phyloP scores from a whole-genome alignment of 208 protist genomes.

The Crithidia expoeki region DNA sequence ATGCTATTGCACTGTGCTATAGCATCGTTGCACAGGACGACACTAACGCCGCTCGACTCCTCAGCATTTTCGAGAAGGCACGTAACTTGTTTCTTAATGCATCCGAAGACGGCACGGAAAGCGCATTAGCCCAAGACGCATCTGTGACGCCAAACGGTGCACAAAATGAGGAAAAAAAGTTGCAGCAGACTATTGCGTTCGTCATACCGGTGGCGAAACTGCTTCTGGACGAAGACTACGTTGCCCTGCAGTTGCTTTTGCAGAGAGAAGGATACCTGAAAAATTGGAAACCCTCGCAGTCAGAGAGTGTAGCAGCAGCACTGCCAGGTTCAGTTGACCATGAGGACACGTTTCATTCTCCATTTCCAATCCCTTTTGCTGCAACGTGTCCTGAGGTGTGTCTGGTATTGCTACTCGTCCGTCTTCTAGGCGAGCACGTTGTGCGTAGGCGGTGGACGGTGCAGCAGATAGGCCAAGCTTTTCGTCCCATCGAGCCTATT shows the following conservation, averaged over 20 bases:
- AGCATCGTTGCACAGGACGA: slow-evolving; percentile 18
- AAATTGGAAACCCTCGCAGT: no score
- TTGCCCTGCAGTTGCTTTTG: slow-evolving; percentile 7
- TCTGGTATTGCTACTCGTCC: slow-evolving; percentile 24
- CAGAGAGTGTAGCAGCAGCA: no score
- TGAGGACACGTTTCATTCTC: neutral
- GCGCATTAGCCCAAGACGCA: neutral
- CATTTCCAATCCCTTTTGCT: neutral
- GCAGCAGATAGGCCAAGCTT: slow-evolving; percentile 21
- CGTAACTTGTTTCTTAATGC: neutral
- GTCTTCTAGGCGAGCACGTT: slow-evolving; percentile 33
- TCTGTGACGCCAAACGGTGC: neutral
- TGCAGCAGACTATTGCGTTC: slow-evolving; percentile 1
- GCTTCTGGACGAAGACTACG: slow-evolving; percentile 22
- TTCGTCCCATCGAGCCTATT: slow-evolving; percentile 31
- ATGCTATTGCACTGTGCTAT: slow-evolving; percentile 29
- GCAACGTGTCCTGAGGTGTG: slow-evolving; percentile 3
- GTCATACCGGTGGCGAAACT: slow-evolving; percentile 5
- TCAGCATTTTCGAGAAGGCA: slow-evolving; percentile 2
- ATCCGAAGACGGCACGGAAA: neutral
- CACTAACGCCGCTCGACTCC: slow-evolving; percentile 5
- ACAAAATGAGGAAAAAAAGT: neutral
- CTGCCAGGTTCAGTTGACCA: neutral
- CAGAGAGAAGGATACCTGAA: neutral
- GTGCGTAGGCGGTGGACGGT: slow-evolving; percentile 37